Evolutionary conservation across 176 grass and related monocot genomes (phyloP).

Genomic region (Phoenix roebelenii): DNA sequence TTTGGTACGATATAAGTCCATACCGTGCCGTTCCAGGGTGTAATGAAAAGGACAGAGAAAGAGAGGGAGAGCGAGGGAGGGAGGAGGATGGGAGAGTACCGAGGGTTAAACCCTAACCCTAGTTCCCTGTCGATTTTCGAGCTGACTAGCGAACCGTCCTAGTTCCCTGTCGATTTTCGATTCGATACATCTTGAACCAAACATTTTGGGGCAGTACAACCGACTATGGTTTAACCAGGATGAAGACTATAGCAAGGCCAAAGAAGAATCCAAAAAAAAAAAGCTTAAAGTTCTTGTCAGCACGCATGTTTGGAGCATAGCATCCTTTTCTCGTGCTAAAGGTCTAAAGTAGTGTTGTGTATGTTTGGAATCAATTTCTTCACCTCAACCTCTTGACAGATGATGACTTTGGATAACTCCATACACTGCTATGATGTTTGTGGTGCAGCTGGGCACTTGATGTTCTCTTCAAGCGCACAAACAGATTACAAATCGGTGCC

Average conservation of each 20-base stretch:
- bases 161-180: no score
- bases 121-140: no score
- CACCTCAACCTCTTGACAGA: conserved; percentile 15
- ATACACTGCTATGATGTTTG: conserved; percentile 18
- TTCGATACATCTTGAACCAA: no score
- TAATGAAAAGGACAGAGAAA: no score
- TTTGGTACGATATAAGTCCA: no score
- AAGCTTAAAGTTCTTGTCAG: not conserved
- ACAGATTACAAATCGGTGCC: conserved; percentile 17
- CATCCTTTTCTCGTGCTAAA: conserved; percentile 5
- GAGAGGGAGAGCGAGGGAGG: no score
- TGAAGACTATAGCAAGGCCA: conserved; percentile 30
- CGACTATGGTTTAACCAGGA: conserved; percentile 13
- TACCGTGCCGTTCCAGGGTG: no score
- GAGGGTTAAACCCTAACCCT: no score
- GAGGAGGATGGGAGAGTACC: no score
- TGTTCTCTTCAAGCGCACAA: conserved; percentile 10
- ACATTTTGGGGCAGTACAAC: no score
- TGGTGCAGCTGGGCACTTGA: conserved; percentile 17
- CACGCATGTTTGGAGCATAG: conserved; percentile 10
- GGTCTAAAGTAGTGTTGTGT: conserved; percentile 22
- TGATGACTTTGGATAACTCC: conserved; percentile 1
- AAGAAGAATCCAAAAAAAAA: conserved; percentile 1
- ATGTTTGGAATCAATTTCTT: conserved; percentile 5
- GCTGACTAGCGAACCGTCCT: no score